Percentiles rank a stretch among this genome's conserved stretches.
phyloP scores from a whole-genome alignment of 257 asterid genomes.

The Jasminum sambac region DNA sequence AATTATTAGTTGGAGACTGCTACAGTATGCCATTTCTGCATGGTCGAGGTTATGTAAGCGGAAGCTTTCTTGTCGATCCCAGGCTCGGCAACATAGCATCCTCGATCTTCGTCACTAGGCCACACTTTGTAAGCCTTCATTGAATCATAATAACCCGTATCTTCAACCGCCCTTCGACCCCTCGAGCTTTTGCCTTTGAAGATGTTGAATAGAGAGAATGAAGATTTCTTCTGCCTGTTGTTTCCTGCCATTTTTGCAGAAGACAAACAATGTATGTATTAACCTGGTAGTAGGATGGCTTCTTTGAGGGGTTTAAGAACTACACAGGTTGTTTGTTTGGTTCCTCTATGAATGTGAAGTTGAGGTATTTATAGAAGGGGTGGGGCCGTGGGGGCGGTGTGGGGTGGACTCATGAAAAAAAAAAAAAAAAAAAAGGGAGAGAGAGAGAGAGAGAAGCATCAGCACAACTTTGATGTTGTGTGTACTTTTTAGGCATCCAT shows the following conservation, averaged over 20 bases:
- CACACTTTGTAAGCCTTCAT: constrained; percentile 73
- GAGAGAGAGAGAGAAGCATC: no score
- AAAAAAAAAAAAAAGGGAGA: constrained; percentile 28
- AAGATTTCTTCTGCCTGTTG: constrained; percentile 39
- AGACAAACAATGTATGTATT: background rate
- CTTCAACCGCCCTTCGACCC: constrained; percentile 24
- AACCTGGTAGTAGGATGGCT: background rate
- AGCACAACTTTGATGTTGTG: no score
- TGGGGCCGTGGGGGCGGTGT: no score
- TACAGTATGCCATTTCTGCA: constrained; percentile 52
- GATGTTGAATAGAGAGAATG: constrained; percentile 48
- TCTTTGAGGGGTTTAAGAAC: background rate
- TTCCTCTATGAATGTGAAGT: constrained; percentile 14
- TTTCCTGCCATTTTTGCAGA: constrained; percentile 48
- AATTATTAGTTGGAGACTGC: constrained; percentile 30
- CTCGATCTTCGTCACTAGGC: constrained; percentile 82
- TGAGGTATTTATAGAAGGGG: constrained; percentile 40
- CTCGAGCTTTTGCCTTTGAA: constrained; percentile 46
- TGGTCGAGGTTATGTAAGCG: constrained; percentile 48
- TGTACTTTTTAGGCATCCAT: no score
- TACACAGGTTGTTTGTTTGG: constrained; percentile 1
- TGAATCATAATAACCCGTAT: constrained; percentile 33
- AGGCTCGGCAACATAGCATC: constrained; percentile 83
- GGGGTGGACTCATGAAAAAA: no score
- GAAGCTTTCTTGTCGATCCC: constrained; percentile 66